phyloP scores from a whole-genome alignment of 2,329 filamentous ascomycete genomes.

The Sphaceloma murrayae region DNA sequence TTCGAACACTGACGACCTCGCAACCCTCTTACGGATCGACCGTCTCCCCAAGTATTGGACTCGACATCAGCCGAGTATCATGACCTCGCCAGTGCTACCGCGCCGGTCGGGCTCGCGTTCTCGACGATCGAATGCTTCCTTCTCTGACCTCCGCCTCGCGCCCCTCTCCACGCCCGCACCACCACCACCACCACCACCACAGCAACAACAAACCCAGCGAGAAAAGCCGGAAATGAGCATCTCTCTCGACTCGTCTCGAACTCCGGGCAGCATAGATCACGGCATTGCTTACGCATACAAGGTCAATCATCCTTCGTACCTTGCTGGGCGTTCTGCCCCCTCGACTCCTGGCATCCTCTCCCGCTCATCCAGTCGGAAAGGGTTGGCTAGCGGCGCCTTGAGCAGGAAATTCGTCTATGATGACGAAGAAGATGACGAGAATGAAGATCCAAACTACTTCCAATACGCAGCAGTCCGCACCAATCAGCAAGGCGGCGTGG shows the following conservation, averaged over 20 bases:
- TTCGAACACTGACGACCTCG: too few species aligned
- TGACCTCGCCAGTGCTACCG: constrained; percentile 1
- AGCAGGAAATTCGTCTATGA: constrained; percentile 25
- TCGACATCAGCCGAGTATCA: neutral
- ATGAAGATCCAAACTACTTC: constrained; percentile 14
- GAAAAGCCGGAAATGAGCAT: constrained; percentile 4
- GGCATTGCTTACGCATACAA: constrained; percentile 22
- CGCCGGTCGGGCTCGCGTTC: constrained; percentile 21
- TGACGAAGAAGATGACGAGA: constrained; percentile 6
- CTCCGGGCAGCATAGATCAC: constrained; percentile 20
- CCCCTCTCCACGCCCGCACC: constrained; percentile 41
- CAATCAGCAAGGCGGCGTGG: constrained; percentile 9
- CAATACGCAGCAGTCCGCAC: constrained; percentile 16
- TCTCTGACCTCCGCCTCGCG: constrained; percentile 52
- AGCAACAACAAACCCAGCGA: constrained; percentile 26
- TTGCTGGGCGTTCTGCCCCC: constrained; percentile 40
- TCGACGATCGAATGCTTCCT: constrained; percentile 49
- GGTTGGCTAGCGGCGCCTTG: constrained; percentile 26
- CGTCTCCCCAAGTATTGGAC: too few species aligned
- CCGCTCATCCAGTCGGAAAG: constrained; percentile 33
- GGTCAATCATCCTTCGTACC: constrained; percentile 36
- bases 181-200: constrained; percentile 26
- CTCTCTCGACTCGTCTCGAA: constrained; percentile 18
- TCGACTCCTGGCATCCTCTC: constrained; percentile 41
- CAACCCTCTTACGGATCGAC: too few species aligned